Evolutionary conservation across 257 asterid genomes (phyloP), one percentile per base, ranked within the genome.

Genomic region (Penstemon davidsonii): DNA sequence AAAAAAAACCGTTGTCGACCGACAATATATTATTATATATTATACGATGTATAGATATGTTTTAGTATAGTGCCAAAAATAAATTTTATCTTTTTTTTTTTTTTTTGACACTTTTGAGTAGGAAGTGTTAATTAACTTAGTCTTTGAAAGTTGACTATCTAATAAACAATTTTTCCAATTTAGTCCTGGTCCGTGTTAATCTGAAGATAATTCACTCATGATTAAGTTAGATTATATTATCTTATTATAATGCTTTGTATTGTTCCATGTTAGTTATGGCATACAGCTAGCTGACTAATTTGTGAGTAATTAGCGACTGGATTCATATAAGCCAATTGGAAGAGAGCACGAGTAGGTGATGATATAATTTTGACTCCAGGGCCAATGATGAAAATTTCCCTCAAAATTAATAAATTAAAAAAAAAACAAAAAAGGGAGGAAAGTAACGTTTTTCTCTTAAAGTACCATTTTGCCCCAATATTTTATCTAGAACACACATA

Each of bases 241-340:
- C 66, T 25, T 13, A 62, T 44, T 46, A 46, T 39, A 75, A 40
- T 44, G 38, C 52, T 45, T 39, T 51, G 64, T 60, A 69, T 19
- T 41, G 49, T 11, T 60, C 66, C 67, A 51, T 19, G 63, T 63
- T 58, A n/a, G 19, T 13, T 19, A 37, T 47, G 11, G 40, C 7
- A 50, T 33, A 58, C 41, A 67, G n/a, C 40, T 5, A 75, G 15
- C 42, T 60, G 55, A 54, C 67, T 5, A 12, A 3, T 3, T 66
- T 59, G 45, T 8, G 55, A 47, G 44, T 66, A 64, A 52, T 49
- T 64, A 50, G 7, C 7, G 10, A 5, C 15, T 12, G 13, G 39
- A 37, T 10, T 41, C 8, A 15, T 8, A 39, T 6, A 46, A 55
- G 39, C 67, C 64, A 66, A 59, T 2, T n/a, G 13, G 12, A 18